Evolutionary conservation across 306 rosid genomes (phyloP).

Genomic region (Styphnolobium japonicum): DNA sequence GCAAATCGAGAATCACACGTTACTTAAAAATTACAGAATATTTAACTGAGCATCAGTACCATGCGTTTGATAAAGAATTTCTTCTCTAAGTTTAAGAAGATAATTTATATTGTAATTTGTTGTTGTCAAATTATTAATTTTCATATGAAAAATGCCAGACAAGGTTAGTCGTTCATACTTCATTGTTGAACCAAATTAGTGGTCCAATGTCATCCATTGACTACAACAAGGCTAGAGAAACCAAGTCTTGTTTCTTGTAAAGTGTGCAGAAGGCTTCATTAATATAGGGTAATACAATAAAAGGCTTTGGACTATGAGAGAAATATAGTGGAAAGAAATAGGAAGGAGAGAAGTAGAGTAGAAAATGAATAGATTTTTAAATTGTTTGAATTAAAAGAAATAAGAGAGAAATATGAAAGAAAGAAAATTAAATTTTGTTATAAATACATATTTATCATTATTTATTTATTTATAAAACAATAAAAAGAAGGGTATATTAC

Average conservation of each 20-base stretch:
- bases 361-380: no score
- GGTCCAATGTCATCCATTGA: neutral
- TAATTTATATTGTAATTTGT: neutral
- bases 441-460: no score
- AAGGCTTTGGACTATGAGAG: no score
- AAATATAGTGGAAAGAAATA: no score
- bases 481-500: no score
- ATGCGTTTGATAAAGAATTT: neutral
- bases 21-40: neutral
- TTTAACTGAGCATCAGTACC: neutral
- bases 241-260: neutral
- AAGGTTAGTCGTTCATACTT: neutral
- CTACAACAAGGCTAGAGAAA: neutral
- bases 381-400: no score
- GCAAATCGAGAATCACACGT: conserved; percentile 23
- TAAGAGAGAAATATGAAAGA: no score
- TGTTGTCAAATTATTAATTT: neutral
- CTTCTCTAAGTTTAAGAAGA: neutral
- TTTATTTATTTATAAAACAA: no score
- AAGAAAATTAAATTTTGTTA: no score
- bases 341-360: no score
- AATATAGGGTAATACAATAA: neutral
- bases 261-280: neutral
- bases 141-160: neutral
- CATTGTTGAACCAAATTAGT: neutral